Base-by-base conservation (phyloP, 176 grass and related monocot species). In the Aechmea fasciata region DNA sequence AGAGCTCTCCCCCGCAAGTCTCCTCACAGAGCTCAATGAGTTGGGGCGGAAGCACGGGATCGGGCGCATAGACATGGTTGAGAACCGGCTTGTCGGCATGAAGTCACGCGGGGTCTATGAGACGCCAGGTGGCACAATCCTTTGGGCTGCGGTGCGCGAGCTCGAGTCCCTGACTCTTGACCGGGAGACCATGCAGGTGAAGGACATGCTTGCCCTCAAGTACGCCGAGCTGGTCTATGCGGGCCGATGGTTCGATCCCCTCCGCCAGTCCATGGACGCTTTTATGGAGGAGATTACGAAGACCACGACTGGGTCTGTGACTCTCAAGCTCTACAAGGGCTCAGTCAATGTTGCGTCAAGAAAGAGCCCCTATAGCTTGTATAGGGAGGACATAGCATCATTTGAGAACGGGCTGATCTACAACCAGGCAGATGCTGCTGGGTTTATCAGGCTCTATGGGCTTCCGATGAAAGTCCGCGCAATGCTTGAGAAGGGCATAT, bases 71-170 rank as follows among this genome's bases (percentile, higher is more conserved):
- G 89, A 99, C 33, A 99, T 93, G 86, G 89, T 99, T 11, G 94
- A 99, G 50, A 99, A 99, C 49, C 84, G 94, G 11, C 79, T 99
- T 0, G 89, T 99, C 0, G 94, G 94, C 47, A 99, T 99, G 94
- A 99, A 93, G 67, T 99, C 94, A 17, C 89, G 94, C 0, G 94
- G 94, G 0, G 74, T 99, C 5, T 99, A 93, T 0, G 89, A 99
- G 74, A 99, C 94, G 33, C 94, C 94, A 0, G 89, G 94, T 59
- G 94, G 94, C 70, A 99, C 94, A 63, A 93, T 99, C 76, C 81
- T 99, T 74, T 82, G 81, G 71, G 63, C 79, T 0, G 86, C 84
- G 0, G 89, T 83, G 13, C 81, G 94, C 5, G 94, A 99, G 74
- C 84, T 99, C 0, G 89, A 99, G 73, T 73, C 89, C 10, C 33